Base-by-base conservation (phyloP, 2,329 filamentous ascomycete genomes). In the Epichloe brachyelytri region DNA sequence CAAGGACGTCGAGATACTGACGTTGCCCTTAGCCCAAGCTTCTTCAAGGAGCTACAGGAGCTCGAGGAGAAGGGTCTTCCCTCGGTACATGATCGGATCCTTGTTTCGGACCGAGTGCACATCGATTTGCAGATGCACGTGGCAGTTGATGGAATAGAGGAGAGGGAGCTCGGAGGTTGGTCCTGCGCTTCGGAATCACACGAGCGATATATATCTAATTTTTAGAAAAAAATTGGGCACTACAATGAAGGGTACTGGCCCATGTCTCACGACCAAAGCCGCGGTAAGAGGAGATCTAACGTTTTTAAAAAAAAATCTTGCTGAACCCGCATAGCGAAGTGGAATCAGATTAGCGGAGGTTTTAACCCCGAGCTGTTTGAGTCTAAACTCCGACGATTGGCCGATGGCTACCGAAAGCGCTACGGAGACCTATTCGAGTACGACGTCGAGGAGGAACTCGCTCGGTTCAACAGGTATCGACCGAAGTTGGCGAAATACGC, bases 381-480 rank as follows among this genome's bases (percentile, higher is more conserved):
- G 67, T 62, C 66, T 40, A 85, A 85, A 65, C 68, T 89, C 43
- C 74, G 82, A 40, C 68, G 71, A 22, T 68, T 89, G 46, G 82
- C 77, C 8, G 58, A 66, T 5, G 80, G 76, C 76, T 58, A 70
- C 86, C 49, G 72, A 73, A 82, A 83, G 69, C 73, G 83, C 48
- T 88, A 80, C 59, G 84, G 85, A 7, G 78, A 84, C 57, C 66
- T 86, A 26, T 67, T 85, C 50, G 63, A 79, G 56, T 79, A 80
- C 63, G 80, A 88, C 55, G 74, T 83, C 6, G 83, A 89, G 57
- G 80, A 81, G 36, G 85, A 89, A 68, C 76, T 89, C 56, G 65
- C 63, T 17, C 70, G 72, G 40, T 86, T 83, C 67, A 73, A 78
- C 62, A 70, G 71, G 37, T 81, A 81, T 63, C 74, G 79, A 30